A percentile compares a stretch with the other conserved stretches of the same genome.
phyloP scores from a whole-genome alignment of 441 rosid genomes.

The Erodium texanum region DNA sequence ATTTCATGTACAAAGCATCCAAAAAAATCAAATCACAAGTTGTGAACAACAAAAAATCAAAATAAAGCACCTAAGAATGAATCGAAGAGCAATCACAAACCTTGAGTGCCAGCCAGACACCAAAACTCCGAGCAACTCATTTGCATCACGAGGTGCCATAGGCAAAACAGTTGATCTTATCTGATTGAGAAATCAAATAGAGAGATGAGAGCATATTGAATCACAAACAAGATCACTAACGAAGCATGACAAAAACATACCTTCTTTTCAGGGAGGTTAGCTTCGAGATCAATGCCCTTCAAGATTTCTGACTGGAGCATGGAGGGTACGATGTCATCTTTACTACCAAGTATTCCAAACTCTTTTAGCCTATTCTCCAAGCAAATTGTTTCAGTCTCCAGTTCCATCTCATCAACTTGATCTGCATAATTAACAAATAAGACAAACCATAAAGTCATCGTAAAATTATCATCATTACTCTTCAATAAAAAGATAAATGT shows the following conservation, averaged over 20 bases:
- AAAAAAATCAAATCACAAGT: not conserved
- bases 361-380: constrained; percentile 68
- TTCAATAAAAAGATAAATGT: not conserved
- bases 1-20: not conserved
- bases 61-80: not conserved
- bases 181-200: constrained; percentile 29
- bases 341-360: constrained; percentile 41
- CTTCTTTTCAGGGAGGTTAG: constrained; percentile 61
- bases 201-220: not conserved
- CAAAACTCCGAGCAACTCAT: constrained; percentile 52
- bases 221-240: not conserved
- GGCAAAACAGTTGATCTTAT: constrained; percentile 58
- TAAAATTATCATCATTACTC: not conserved
- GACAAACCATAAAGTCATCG: constrained; percentile 7
- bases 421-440: constrained; percentile 25
- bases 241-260: constrained; percentile 24
- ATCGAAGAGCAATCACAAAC: constrained; percentile 31
- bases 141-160: constrained; percentile 53
- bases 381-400: constrained; percentile 29
- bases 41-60: no score
- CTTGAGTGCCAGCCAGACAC: constrained; percentile 74
- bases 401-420: constrained; percentile 25
- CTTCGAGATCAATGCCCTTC: constrained; percentile 50
- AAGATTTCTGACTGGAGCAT: constrained; percentile 28
- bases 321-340: constrained; percentile 29